Conservation (phyloP, 108 stramenopile species). For the Nitzschia inconspicua region DNA sequence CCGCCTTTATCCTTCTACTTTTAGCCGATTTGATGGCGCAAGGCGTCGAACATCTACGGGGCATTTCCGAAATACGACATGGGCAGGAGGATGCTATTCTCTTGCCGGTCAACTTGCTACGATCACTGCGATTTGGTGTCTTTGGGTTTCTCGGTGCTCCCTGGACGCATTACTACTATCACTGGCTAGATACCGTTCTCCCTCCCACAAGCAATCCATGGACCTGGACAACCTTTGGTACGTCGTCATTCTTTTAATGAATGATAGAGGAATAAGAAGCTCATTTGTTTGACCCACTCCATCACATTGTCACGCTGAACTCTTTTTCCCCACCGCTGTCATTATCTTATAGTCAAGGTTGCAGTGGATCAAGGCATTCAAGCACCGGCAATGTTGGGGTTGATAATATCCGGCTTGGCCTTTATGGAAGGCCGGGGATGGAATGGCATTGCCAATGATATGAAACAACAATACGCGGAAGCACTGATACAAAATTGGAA, state of each 20-base stretch:
- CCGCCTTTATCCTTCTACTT: conserved; percentile 29
- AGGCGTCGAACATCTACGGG: conserved; percentile 30
- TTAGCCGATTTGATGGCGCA: conserved; percentile 33
- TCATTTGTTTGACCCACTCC: too few relatives aligned
- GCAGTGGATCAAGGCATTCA: conserved; percentile 37
- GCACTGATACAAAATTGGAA: conserved; percentile 43
- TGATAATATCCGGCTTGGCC: conserved; percentile 22
- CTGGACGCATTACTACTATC: conserved; percentile 40
- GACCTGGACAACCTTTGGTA: conserved; percentile 21
- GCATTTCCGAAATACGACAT: too few relatives aligned
- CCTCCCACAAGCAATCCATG: conserved; percentile 38
- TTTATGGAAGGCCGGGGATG: conserved; percentile 21
- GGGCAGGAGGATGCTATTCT: too few relatives aligned
- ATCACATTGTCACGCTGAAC: too few relatives aligned
- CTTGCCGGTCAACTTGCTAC: conserved; percentile 13
- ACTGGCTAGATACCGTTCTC: conserved; percentile 26
- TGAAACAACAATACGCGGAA: conserved; percentile 15
- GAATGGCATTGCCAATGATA: conserved; percentile 14
- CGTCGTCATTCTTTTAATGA: not conserved
- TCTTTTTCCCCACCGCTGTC: too few relatives aligned
- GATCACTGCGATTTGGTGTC: conserved; percentile 21
- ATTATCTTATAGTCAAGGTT: conserved; percentile 28
- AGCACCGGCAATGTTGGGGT: conserved; percentile 26
- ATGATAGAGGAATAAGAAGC: too few relatives aligned
- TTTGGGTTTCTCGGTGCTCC: conserved; percentile 35